Percentiles rank a stretch among this genome's conserved stretches.
These are phyloP conservation scores for Periconia sp. DNA, from an alignment of 2,329 filamentous ascomycete species.

Conservation along the genomic window DNA sequence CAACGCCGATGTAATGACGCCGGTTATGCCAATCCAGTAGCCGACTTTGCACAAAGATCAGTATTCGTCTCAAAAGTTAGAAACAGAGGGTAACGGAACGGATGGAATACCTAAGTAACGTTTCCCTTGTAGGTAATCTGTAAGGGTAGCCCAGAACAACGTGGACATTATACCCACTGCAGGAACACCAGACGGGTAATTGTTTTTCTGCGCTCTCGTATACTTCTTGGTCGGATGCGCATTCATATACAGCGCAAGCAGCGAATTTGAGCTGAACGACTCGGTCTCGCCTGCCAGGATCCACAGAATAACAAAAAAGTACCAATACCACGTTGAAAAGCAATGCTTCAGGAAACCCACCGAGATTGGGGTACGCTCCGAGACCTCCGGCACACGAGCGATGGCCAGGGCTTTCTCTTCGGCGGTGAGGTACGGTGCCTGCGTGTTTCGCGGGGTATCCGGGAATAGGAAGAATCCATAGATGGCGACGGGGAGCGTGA, in stretches of 20 bases:
- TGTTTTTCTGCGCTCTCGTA: constrained; percentile 54
- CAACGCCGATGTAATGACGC: constrained; percentile 63
- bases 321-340: constrained; percentile 64
- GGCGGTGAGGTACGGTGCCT: constrained; percentile 46
- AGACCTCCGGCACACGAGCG: constrained; percentile 47
- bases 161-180: constrained; percentile 59
- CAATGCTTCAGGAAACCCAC: constrained; percentile 57
- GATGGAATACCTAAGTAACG: constrained; percentile 56
- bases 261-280: constrained; percentile 66
- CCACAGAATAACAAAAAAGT: constrained; percentile 68
- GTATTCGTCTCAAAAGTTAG: background rate
- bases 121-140: constrained; percentile 65
- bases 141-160: constrained; percentile 69
- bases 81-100: background rate
- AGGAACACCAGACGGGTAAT: constrained; percentile 56
- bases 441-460: constrained; percentile 48
- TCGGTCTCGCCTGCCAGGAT: constrained; percentile 72
- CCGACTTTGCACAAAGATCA: constrained; percentile 20
- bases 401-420: constrained; percentile 48
- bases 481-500: constrained; percentile 43
- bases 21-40: constrained; percentile 66
- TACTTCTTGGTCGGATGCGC: constrained; percentile 49
- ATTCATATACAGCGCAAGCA: constrained; percentile 57
- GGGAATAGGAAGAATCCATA: constrained; percentile 44
- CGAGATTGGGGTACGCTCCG: constrained; percentile 50